These are phyloP conservation scores for Cairneyella variabilis DNA, from an alignment of 495 filamentous ascomycete genomes.

Conservation along the genomic window DNA sequence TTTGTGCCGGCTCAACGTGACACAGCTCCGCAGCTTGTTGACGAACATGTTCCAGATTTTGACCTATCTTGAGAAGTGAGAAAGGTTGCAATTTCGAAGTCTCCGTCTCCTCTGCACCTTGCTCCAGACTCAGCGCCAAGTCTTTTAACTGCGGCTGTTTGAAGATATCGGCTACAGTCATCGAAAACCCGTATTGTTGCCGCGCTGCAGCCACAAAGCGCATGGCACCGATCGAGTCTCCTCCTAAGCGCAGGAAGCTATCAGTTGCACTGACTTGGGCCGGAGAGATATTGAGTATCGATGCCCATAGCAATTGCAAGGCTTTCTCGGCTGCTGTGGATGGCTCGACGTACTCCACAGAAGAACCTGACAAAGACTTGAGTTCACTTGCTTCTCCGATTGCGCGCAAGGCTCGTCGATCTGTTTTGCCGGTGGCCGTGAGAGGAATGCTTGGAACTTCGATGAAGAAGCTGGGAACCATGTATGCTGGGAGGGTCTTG, in stretches of 20 bases:
- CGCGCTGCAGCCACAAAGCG: slow-evolving; percentile 44
- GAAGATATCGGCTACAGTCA: slow-evolving; percentile 46
- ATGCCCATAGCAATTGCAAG: slow-evolving; percentile 27
- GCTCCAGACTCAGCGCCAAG: background rate
- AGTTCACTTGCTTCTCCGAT: background rate
- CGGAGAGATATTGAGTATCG: slow-evolving; percentile 22
- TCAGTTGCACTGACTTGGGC: slow-evolving; percentile 29
- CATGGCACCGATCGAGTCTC: slow-evolving; percentile 53
- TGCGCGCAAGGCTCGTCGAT: background rate
- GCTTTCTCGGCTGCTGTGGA: slow-evolving; percentile 13
- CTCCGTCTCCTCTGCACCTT: background rate
- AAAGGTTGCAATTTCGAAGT: background rate
- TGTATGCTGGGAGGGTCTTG: too few species aligned
- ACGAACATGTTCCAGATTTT: background rate
- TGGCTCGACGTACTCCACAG: slow-evolving; percentile 14
- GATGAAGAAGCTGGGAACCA: background rate
- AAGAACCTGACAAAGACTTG: background rate
- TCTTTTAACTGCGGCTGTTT: background rate
- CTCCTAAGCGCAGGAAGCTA: slow-evolving; percentile 52
- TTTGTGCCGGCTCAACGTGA: background rate
- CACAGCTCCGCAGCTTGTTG: background rate
- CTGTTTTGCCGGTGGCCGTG: background rate
- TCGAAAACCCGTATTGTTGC: slow-evolving; percentile 26
- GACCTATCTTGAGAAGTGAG: background rate
- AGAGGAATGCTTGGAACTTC: background rate